Conservation (phyloP, 2,329 filamentous ascomycete genomes). For the Ophiostoma sp. region DNA sequence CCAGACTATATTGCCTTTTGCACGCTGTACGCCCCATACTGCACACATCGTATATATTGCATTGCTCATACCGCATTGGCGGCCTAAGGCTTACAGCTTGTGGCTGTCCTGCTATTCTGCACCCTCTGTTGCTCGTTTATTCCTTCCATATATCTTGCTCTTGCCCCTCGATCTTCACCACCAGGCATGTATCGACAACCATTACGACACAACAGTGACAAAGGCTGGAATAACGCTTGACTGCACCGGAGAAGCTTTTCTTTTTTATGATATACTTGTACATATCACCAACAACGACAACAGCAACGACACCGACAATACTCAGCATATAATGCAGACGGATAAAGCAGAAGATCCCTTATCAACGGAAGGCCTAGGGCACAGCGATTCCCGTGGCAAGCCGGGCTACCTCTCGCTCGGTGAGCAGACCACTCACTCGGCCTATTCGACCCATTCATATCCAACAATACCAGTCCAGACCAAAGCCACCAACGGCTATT, state of each 20-base stretch:
- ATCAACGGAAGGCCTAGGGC: background rate
- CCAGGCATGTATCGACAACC: constrained; percentile 17
- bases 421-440: background rate
- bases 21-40: background rate
- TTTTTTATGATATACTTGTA: background rate
- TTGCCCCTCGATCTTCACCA: background rate
- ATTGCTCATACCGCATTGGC: background rate
- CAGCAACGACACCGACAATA: background rate
- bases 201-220: background rate
- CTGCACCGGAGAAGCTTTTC: background rate
- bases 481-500: background rate
- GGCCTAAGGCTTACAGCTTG: background rate
- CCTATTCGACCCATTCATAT: background rate
- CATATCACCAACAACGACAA: background rate
- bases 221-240: constrained; percentile 15
- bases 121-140: background rate
- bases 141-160: background rate
- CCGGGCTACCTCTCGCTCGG: background rate
- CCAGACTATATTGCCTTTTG: background rate
- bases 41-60: background rate
- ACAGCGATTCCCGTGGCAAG: background rate
- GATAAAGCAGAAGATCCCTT: background rate
- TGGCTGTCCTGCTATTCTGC: background rate
- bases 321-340: constrained; percentile 5
- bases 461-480: background rate